Percentiles rank a stretch among this genome's conserved stretches.
phyloP scores from a whole-genome alignment of 2,329 filamentous ascomycete species.

The Rutstroemia sp. region DNA sequence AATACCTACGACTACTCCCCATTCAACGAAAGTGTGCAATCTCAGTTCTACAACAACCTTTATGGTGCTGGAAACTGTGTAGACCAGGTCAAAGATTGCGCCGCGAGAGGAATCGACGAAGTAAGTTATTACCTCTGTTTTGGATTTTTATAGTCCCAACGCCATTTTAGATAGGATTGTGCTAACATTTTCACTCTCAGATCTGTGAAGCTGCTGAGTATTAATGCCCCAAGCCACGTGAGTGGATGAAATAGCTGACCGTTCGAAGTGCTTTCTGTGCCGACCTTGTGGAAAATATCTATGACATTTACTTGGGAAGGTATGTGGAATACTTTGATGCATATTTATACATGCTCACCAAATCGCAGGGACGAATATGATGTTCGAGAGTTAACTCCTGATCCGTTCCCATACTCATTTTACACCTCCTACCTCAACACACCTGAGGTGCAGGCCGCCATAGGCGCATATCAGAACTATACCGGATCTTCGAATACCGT shows the following conservation, averaged over 20 bases:
- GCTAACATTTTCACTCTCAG: not conserved
- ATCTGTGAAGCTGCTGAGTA: conserved; percentile 42
- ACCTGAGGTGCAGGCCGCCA: conserved; percentile 44
- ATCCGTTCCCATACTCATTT: conserved; percentile 50
- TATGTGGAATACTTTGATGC: not conserved
- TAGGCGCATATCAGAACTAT: conserved; percentile 55
- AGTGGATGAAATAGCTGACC: not conserved
- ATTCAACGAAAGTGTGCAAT: conserved; percentile 41
- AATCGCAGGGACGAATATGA: conserved; percentile 48
- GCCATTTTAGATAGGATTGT: not conserved
- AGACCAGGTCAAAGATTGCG: conserved; percentile 49
- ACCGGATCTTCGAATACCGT: conserved; percentile 39
- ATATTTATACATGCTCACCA: not conserved
- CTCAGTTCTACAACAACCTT: conserved; percentile 49
- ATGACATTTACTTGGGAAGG: conserved; percentile 40
- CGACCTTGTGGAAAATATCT: conserved; percentile 43
- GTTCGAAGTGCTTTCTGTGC: conserved; percentile 45
- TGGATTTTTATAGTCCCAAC: not conserved
- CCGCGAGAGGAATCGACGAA: conserved; percentile 40
- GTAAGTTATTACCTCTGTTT: not conserved
- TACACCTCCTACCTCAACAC: conserved; percentile 52
- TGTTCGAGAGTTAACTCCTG: conserved; percentile 45
- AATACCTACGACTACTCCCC: conserved; percentile 50
- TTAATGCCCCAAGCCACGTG: not conserved
- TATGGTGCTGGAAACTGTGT: conserved; percentile 55